Evolutionary conservation across 441 rosid species (phyloP).

Genomic region (Euphorbia schlechtendalii): DNA sequence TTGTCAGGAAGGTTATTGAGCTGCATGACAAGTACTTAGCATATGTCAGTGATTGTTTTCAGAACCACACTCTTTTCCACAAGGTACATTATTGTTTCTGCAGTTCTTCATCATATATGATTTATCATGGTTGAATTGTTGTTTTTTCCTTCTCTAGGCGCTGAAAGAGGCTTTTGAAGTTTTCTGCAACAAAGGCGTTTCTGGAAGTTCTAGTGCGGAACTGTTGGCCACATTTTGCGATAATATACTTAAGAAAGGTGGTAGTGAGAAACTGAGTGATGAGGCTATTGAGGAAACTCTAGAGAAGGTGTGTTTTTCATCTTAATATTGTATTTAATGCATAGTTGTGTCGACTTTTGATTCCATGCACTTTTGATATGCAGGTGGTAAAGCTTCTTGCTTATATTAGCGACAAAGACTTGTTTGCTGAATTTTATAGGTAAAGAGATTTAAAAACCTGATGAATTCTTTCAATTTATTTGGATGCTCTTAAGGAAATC

Average conservation of each 20-base stretch:
- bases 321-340: neutral
- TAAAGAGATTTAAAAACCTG: constrained; percentile 8
- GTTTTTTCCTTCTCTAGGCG: constrained; percentile 40
- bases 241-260: constrained; percentile 93
- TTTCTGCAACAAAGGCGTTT: constrained; percentile 82
- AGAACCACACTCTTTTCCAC: constrained; percentile 82
- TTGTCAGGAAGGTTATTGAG: constrained; percentile 82
- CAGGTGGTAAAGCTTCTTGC: constrained; percentile 87
- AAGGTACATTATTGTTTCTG: constrained; percentile 40
- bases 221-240: constrained; percentile 89
- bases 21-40: constrained; percentile 89
- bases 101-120: neutral
- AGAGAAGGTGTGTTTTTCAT: constrained; percentile 57
- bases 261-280: constrained; percentile 88
- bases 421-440: constrained; percentile 92
- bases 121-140: constrained; percentile 15
- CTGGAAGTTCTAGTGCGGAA: constrained; percentile 95
- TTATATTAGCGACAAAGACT: constrained; percentile 85
- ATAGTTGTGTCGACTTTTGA: neutral
- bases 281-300: constrained; percentile 94
- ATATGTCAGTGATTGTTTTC: constrained; percentile 76
- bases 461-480: neutral
- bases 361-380: constrained; percentile 15
- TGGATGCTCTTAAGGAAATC: neutral
- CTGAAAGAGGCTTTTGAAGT: constrained; percentile 96